Conservation (phyloP, 306 rosid species). For the Benincasa hispida region DNA sequence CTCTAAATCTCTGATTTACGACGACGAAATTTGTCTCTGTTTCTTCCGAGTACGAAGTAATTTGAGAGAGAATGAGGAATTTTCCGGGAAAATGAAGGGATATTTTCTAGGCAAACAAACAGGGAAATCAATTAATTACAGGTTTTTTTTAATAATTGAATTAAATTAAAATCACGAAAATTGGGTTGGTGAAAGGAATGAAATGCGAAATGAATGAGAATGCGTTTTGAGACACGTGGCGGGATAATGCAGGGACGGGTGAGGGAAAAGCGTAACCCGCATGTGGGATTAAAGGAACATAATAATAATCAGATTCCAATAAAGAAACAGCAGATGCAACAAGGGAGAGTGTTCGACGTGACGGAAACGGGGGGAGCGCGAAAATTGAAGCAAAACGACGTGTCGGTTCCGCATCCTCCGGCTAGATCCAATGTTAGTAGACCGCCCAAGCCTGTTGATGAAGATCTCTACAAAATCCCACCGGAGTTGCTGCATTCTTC, state of each 20-base stretch:
- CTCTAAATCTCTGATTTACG: background rate
- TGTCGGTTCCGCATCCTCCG: conserved; percentile 15
- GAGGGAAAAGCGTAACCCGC: conserved; percentile 31
- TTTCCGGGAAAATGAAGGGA: background rate
- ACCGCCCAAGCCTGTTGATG: conserved; percentile 64
- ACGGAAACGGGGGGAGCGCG: conserved; percentile 32
- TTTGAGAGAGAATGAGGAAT: background rate
- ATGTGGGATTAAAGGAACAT: background rate
- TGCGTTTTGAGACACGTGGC: background rate
- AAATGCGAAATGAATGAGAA: background rate
- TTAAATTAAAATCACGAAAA: background rate
- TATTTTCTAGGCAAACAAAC: background rate
- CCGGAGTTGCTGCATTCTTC: conserved; percentile 59
- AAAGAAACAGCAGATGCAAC: conserved; percentile 28
- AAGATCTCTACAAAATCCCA: conserved; percentile 88
- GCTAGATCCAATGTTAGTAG: conserved; percentile 1
- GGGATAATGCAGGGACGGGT: conserved; percentile 19
- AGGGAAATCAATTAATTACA: too few species aligned
- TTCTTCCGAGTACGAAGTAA: background rate
- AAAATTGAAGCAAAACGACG: conserved; percentile 15
- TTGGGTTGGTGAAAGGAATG: background rate
- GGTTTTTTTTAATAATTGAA: background rate
- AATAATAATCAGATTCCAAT: background rate
- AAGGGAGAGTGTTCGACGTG: conserved; percentile 47
- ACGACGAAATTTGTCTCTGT: background rate